Evolutionary conservation across 2,329 filamentous ascomycete species (phyloP), one percentile per base, ranked within the genome.

Genomic region (Fusarium palustre): DNA sequence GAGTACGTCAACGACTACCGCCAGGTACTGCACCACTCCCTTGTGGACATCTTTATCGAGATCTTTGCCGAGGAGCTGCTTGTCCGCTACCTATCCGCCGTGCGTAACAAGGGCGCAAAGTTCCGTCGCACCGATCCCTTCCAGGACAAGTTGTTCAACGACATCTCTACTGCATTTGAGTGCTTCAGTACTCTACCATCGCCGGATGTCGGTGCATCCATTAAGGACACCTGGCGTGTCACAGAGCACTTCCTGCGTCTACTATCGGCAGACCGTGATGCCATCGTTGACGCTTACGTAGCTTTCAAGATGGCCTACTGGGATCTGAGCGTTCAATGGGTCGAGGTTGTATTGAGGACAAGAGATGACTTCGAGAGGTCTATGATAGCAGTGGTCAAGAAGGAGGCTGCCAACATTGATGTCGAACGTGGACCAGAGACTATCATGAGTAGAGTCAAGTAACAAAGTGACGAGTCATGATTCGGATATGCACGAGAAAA

Each of bases 261-360:
- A 62, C 84, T 99, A n/a, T 89, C 89, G 5, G 89, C 91, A 31
- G 93, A 96, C 76, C 91, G 90, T 52, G 86, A 89, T 31, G 85
- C 83, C 25, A 85, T 97, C 1, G 89, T 93, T 18, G 88, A 92
- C 53, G 90, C 92, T 2, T 98, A 97, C 76, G 91, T 91, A 73
- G 82, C 84, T 7, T 95, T 99, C 82, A 98, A 97, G 85, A 83
- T 81, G 39, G 86, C 88, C 46, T 97, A 97, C 79, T 97, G 95
- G 92, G 96, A 99, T 80, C 83, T 98, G 77, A 93, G 97, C 79
- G 90, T 98, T 62, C 91, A 90, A 46, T 99, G 96, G 96, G 94
- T 99, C 10, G 97, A 99, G 84, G 91, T 92, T 9, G 95, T 97
- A 48, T 78, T 99, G 68, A 87, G 94, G 71, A 86, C 90, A 3